Evolutionary conservation across 129 eudicot genomes (phyloP), one percentile per base, ranked within the genome.

Genomic region (Heracleum sosnowskyi): DNA sequence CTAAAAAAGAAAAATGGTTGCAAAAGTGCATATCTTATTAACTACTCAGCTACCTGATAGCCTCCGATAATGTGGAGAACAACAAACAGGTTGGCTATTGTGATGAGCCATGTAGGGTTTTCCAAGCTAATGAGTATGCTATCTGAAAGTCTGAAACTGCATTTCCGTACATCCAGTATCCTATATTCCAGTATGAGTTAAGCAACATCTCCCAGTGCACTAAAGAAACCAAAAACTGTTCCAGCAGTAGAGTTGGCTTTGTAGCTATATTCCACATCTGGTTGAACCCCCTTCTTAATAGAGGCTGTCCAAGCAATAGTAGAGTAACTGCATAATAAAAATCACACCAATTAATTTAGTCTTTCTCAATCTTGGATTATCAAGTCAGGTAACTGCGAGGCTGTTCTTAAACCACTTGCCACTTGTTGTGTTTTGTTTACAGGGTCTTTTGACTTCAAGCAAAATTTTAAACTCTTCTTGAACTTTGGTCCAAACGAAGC

Each of bases 1-100:
- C 75, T 41, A 7, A 24, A 24, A n/a, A 16, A 37, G 9, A 62
- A 4, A 26, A 9, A 7, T 4, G 42, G 26, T 26, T 7, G 39
- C 37, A 26, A 26, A 20, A 53, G 13, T 20, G 47, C 44, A 18
- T 26, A 37, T 6, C 31, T 44, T 24, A 2, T 36, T 3, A 13
- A 2, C 42, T 33, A 33, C 5, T 34, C 20, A 11, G 46, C 4
- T 33, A 87, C 91, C 88, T 88, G 91, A 81, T 88, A 88, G 82
- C 91, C 81, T 60, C 91, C 89, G 11, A 88, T 85, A 49, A 88
- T 84, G 39, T 88, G 91, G 28, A n/a, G n/a, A n/a, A 88, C 91
- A 11, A 88, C 89, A 66, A 88, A 88, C 66, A 88, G 16, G 83
- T 88, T 88, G 37, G 91, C 91, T 84, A 81, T 83, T 8, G 85